Conservation (phyloP, 495 filamentous ascomycete genomes). For the Neurospora sp. region DNA sequence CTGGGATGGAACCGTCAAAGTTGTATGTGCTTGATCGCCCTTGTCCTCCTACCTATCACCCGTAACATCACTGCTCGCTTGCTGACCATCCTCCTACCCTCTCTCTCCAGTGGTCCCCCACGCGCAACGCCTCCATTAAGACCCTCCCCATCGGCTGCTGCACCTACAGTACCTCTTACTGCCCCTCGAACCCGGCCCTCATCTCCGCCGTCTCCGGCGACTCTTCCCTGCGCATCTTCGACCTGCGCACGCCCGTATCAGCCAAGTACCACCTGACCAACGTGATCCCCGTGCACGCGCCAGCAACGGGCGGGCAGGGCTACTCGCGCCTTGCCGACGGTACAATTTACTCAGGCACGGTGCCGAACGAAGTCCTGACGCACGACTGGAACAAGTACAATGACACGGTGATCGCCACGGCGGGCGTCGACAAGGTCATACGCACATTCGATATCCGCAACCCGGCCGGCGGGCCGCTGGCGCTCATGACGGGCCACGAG, state of each 20-base stretch:
- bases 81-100: not conserved
- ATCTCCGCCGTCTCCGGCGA: constrained; percentile 78
- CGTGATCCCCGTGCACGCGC: constrained; percentile 65
- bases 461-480: constrained; percentile 56
- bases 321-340: constrained; percentile 23
- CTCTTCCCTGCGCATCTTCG: constrained; percentile 78
- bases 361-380: constrained; percentile 65
- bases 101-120: constrained; percentile 58
- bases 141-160: constrained; percentile 85
- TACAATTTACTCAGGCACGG: constrained; percentile 20
- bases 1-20: constrained; percentile 91
- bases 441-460: constrained; percentile 82
- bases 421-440: constrained; percentile 78
- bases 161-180: constrained; percentile 79
- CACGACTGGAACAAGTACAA: constrained; percentile 99
- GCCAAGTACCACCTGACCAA: constrained; percentile 73
- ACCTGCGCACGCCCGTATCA: constrained; percentile 70
- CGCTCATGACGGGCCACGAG: constrained; percentile 70
- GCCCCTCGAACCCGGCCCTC: constrained; percentile 65
- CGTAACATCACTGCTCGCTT: not conserved
- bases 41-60: not conserved
- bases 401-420: constrained; percentile 69
- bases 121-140: constrained; percentile 54
- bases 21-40: constrained; percentile 38
- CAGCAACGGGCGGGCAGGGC: constrained; percentile 26